Conservation (phyloP, 768 basidiomycete species). For the Saitozyma podzolica region DNA sequence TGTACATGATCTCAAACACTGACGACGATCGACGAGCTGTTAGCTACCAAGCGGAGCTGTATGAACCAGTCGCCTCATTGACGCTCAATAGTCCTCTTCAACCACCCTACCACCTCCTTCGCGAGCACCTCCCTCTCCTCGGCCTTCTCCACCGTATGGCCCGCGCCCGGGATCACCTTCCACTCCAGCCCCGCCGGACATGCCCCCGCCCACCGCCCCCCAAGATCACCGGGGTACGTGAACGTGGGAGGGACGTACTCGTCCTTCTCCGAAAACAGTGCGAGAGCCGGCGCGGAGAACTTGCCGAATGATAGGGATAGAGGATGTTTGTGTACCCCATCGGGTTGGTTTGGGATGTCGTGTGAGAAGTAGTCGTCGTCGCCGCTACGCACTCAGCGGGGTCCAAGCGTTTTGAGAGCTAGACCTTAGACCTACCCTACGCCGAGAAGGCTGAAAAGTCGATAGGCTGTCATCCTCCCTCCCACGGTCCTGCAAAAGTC, state of each 20-base stretch:
- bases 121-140: constrained; percentile 27
- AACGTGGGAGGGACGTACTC: constrained; percentile 16
- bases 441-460: constrained; percentile 39
- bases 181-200: constrained; percentile 17
- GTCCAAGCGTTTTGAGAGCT: not conserved
- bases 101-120: constrained; percentile 30
- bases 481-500: constrained; percentile 24
- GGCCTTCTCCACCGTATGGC: constrained; percentile 35
- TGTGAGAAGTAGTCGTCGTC: constrained; percentile 52
- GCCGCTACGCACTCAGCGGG: constrained; percentile 34
- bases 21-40: no score
- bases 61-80: no score
- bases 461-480: constrained; percentile 32
- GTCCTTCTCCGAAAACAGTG: constrained; percentile 41
- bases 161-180: constrained; percentile 27
- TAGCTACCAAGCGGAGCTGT: no score
- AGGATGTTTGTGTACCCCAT: constrained; percentile 32
- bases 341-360: constrained; percentile 32
- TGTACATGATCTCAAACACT: no score
- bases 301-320: constrained; percentile 45
- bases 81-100: constrained; percentile 10
- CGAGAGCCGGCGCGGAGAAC: constrained; percentile 37
- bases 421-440: constrained; percentile 28
- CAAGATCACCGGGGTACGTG: constrained; percentile 4
- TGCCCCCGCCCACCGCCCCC: constrained; percentile 32